Evolutionary conservation across 306 rosid species (phyloP).

Genomic region (Comarum palustre): DNA sequence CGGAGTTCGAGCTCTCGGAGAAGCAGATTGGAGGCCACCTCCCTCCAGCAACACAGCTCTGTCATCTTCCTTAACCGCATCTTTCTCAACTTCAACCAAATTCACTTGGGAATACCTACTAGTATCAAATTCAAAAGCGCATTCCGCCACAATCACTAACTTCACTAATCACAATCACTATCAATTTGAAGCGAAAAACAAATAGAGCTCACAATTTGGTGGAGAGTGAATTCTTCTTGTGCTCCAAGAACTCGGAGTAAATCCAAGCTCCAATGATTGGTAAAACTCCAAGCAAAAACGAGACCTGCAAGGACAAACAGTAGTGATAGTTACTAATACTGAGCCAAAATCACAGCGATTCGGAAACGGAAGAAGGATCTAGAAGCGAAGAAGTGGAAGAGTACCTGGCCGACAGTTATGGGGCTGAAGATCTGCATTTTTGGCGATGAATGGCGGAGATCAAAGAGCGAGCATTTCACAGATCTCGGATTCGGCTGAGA

Average conservation of each 20-base stretch:
- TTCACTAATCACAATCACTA: background rate
- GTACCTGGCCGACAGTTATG: conserved; percentile 84
- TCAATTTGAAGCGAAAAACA: background rate
- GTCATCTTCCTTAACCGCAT: conserved; percentile 66
- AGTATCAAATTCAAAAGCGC: conserved; percentile 17
- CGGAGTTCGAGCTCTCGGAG: conserved; percentile 56
- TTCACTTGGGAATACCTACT: conserved; percentile 70
- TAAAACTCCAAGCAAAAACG: conserved; percentile 62
- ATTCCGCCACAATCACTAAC: conserved; percentile 14
- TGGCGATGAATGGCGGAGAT: background rate
- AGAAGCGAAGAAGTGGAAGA: conserved; percentile 9
- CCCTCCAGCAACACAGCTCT: conserved; percentile 64
- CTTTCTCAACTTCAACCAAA: conserved; percentile 55
- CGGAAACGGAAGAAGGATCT: conserved; percentile 36
- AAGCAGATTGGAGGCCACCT: conserved; percentile 53
- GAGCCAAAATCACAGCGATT: background rate
- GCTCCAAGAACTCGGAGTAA: conserved; percentile 75
- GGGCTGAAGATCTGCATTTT: conserved; percentile 59
- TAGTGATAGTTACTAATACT: background rate
- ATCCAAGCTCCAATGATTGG: conserved; percentile 69
- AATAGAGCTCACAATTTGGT: conserved; percentile 60
- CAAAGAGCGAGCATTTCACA: conserved; percentile 22
- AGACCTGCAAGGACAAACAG: conserved; percentile 40
- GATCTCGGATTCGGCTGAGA: conserved; percentile 16
- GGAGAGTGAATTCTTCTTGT: conserved; percentile 48